Base-by-base conservation (phyloP, 345 rosid species). In the Eucalyptus polyanthemos region DNA sequence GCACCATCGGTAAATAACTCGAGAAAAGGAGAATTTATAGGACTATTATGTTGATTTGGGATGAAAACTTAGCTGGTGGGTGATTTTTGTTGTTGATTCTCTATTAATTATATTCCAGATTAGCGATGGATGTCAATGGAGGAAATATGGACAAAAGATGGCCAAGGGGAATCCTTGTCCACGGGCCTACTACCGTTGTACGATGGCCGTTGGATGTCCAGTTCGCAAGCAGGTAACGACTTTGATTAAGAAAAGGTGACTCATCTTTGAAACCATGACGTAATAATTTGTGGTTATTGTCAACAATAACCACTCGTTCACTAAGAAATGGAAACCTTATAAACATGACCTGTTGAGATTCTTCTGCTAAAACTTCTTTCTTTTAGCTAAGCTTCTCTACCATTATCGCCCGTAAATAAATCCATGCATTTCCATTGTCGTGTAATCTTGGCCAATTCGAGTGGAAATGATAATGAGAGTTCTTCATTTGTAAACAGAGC, bases 131-230 rank as follows among this genome's bases (percentile, higher is more conserved):
- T 97, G 99, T 67, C 99, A 96, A 51, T 97, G 99, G 99, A 97
- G 99, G 88, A 97, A 97, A 72, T 97, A 97, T 58, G 99, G 99
- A 45, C 99, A 97, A 89, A 97, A 97, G 92, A 94, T 94, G 92
- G 96, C 99, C 7, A 96, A 96, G 92, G 94, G 98, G 1, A 97
- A 96, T 91, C 99, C 98, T 85, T 97, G 97, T 89, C 99, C 99
- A 10, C 93, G 99, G 21, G 99, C 99, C n/a, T 97, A 97, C 91
- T 97, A 97, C 83, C 98, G 99, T 9, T 97, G 99, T 92, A 95
- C 99, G 50, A 93, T 94, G 94, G 93, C 94, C 40, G 90, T 87
- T 53, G 94, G 93, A 62, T 97, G 99, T 90, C 99, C 99, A 3
- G 99, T 95, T 56, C 95, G 99, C 80, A 97, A 97, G 92, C 99